These are phyloP conservation scores for Neoarthrinium moseri DNA, from an alignment of 2,329 filamentous ascomycete genomes.

Conservation along the genomic window DNA sequence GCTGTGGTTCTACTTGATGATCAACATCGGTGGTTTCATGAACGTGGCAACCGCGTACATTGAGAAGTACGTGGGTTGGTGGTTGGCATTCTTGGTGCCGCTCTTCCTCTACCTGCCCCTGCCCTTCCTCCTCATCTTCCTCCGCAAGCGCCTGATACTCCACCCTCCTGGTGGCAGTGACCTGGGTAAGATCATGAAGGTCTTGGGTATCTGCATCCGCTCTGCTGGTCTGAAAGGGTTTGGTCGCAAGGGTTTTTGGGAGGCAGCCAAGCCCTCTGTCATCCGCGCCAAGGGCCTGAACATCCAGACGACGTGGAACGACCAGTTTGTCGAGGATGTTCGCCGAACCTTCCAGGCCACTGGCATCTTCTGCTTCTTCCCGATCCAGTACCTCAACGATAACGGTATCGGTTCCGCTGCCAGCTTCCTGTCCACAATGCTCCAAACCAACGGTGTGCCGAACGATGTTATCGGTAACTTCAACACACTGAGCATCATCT, in stretches of 20 bases:
- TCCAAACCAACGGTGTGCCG: constrained; percentile 47
- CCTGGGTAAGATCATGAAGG: constrained; percentile 39
- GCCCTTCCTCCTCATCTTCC: constrained; percentile 39
- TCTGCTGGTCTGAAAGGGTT: constrained; percentile 36
- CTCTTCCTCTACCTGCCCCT: constrained; percentile 43
- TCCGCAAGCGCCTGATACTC: constrained; percentile 39
- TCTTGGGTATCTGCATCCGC: constrained; percentile 38
- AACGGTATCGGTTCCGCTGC: constrained; percentile 50
- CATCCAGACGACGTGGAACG: constrained; percentile 52
- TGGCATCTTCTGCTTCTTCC: constrained; percentile 58
- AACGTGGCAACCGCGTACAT: constrained; percentile 51
- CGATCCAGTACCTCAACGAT: constrained; percentile 43
- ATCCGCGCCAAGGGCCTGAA: constrained; percentile 41
- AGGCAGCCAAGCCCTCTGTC: constrained; percentile 55
- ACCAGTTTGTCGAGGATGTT: constrained; percentile 66
- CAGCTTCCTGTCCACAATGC: constrained; percentile 45
- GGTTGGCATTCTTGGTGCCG: constrained; percentile 44
- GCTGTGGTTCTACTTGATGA: constrained; percentile 60
- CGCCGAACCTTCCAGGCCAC: constrained; percentile 57
- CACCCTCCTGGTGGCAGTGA: constrained; percentile 45
- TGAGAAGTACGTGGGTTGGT: constrained; percentile 50
- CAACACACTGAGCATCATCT: constrained; percentile 48
- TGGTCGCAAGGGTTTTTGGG: constrained; percentile 53
- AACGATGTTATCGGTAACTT: constrained; percentile 51
- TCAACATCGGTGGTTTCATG: constrained; percentile 54